Evolutionary conservation across 768 basidiomycete species (phyloP), one percentile per base, ranked within the genome.

Genomic region (Podaxis sp.): DNA sequence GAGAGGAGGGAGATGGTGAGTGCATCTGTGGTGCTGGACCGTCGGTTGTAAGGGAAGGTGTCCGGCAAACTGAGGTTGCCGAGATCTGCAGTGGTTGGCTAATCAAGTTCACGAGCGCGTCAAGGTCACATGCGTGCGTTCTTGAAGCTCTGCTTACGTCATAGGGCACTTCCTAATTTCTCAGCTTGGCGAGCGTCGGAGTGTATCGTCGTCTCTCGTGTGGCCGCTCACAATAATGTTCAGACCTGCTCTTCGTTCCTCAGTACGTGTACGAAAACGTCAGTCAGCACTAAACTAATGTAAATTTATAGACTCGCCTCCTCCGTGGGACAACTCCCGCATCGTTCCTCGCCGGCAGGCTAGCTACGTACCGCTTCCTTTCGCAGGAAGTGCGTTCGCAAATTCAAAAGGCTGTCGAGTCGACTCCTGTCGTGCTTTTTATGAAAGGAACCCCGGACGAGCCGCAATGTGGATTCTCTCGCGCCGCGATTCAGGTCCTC

Each of bases 381-480:
- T 85, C 87, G 3, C 80, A 86, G 36, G 85, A 92, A 63, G 78
- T 83, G 4, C 84, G 89, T 22, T 68, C 80, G 11, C 77, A 83
- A 68, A 85, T 93, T n/a, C 84, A 90, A 71, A 74, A 85, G 67
- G 95, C 95, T 2, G 84, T 99, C 28, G 76, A 81, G 7, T 77
- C 83, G 1, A 85, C 84, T 49, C 95, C 95, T 0, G 83, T 99
- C 5, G 97, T 99, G 1, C 79, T 99, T 4, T 99, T 99, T 80
- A 99, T 99, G 96, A 99, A 99, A 73, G 97, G 97, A 9, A 94
- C 90, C 15, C 94, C 92, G 0, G 82, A 87, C 24, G 72, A 80
- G 5, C 96, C 96, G 1, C 88, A 95, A 69, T 99, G 96, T 65
- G 96, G 96, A 12, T 99, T 99, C 83, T 97, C 95, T 17, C 85